Conservation (phyloP, 2,329 filamentous ascomycete genomes). For the Pestalotiopsis fici region DNA sequence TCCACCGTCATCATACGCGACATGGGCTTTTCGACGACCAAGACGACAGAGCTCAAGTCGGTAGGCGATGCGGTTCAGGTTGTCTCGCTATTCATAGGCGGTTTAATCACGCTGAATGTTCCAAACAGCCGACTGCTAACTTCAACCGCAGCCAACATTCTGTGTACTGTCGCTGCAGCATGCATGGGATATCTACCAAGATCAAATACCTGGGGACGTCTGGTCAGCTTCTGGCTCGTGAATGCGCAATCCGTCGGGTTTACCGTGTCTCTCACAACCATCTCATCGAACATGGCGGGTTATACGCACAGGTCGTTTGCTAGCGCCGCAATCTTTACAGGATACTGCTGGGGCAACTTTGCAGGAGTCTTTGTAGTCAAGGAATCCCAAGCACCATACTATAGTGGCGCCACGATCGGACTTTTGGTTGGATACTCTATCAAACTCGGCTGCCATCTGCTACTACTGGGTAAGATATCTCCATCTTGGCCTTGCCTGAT, state of each 20-base stretch:
- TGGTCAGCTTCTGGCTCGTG: constrained; percentile 57
- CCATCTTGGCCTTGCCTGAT: not conserved
- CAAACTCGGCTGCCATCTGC: constrained; percentile 35
- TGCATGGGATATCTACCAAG: constrained; percentile 50
- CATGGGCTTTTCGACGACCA: constrained; percentile 7
- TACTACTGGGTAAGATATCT: constrained; percentile 29
- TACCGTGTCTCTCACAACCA: constrained; percentile 32
- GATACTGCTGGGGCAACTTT: constrained; percentile 40
- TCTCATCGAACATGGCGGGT: constrained; percentile 33
- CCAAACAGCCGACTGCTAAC: constrained; percentile 50
- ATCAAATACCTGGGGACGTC: constrained; percentile 54
- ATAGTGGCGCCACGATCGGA: constrained; percentile 35
- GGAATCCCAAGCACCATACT: constrained; percentile 30
- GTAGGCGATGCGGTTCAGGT: constrained; percentile 56
- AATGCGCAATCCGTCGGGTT: constrained; percentile 33
- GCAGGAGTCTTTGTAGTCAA: constrained; percentile 38
- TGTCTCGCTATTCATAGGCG: constrained; percentile 49
- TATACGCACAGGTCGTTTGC: constrained; percentile 36
- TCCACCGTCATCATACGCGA: constrained; percentile 6
- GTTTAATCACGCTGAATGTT: constrained; percentile 51
- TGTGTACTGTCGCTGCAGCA: constrained; percentile 55
- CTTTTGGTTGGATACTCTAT: constrained; percentile 39
- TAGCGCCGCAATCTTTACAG: constrained; percentile 31
- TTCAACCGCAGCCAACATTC: constrained; percentile 55
- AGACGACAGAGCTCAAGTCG: not conserved